Percentiles rank a stretch among this genome's conserved stretches.
Conservation (phyloP, 192 early-diverging fungal species). For the Coemansia sp. region DNA sequence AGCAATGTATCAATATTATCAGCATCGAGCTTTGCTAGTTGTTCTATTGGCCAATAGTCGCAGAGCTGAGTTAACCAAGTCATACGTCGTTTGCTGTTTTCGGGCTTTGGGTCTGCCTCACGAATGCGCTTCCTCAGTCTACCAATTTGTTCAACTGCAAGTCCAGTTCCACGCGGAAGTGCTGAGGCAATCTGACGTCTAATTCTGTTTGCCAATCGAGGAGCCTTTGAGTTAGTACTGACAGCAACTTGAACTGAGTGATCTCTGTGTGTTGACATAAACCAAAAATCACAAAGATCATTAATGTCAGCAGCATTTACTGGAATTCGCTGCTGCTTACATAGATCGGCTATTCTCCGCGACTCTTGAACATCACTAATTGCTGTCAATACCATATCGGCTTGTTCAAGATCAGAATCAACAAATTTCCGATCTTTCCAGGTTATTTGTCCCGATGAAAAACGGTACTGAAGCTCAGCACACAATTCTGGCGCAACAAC, state of each 20-base stretch:
- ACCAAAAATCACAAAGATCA: slow-evolving; percentile 88
- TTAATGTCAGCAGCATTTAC: slow-evolving; percentile 93
- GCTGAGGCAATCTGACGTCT: slow-evolving; percentile 63
- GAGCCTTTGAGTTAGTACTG: slow-evolving; percentile 84
- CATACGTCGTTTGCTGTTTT: slow-evolving; percentile 74
- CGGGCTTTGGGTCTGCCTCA: slow-evolving; percentile 60
- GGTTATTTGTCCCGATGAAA: slow-evolving; percentile 57
- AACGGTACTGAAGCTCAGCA: slow-evolving; percentile 65
- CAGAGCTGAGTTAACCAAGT: slow-evolving; percentile 78
- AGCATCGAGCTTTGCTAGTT: slow-evolving; percentile 67
- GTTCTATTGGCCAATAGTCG: slow-evolving; percentile 78
- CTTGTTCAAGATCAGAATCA: slow-evolving; percentile 48
- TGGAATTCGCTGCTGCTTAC: slow-evolving; percentile 69
- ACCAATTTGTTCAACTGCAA: slow-evolving; percentile 73
- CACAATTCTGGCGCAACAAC: slow-evolving; percentile 71
- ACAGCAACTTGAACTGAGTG: slow-evolving; percentile 87
- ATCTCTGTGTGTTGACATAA: slow-evolving; percentile 82
- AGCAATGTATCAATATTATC: slow-evolving; percentile 60
- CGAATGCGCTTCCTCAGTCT: slow-evolving; percentile 63
- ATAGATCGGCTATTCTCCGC: slow-evolving; percentile 63
- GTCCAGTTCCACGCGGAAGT: slow-evolving; percentile 62
- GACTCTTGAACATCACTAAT: slow-evolving; percentile 72
- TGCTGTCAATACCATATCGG: slow-evolving; percentile 66
- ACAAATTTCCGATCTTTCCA: slow-evolving; percentile 52
- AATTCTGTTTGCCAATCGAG: slow-evolving; percentile 81